Percentiles rank a stretch among this genome's conserved stretches.
phyloP scores from a whole-genome alignment of 768 basidiomycete genomes.

The Mycena capillaripes region DNA sequence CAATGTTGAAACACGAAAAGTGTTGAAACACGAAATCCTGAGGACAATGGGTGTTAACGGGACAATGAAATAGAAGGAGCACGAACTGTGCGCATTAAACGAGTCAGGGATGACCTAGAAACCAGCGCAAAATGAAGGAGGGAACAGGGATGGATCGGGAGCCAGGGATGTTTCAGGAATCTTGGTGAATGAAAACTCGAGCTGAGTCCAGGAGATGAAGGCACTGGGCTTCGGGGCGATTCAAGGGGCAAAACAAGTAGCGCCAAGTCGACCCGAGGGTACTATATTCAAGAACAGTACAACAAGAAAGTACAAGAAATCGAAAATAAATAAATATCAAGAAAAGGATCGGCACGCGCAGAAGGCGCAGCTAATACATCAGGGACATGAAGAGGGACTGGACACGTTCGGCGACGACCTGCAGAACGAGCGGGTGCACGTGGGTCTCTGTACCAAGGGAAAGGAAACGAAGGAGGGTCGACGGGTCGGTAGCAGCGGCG shows the following conservation, averaged over 20 bases:
- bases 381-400: neutral
- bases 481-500: neutral
- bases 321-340: neutral
- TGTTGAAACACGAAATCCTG: neutral
- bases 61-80: neutral
- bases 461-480: neutral
- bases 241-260: neutral
- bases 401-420: neutral
- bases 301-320: neutral
- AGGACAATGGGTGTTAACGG: neutral
- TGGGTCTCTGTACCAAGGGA: neutral
- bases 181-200: neutral
- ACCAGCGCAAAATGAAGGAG: neutral
- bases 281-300: slow-evolving; percentile 7
- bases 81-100: neutral
- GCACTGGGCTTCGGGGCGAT: too few relatives aligned
- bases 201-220: neutral
- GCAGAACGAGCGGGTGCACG: neutral
- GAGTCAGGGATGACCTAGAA: neutral
- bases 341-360: neutral
- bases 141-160: neutral
- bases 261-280: neutral
- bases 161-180: neutral
- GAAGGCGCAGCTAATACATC: neutral
- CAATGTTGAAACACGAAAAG: neutral